Conservation (phyloP, 371 early-diverging fungal genomes). For the Entomophthora muscae region DNA sequence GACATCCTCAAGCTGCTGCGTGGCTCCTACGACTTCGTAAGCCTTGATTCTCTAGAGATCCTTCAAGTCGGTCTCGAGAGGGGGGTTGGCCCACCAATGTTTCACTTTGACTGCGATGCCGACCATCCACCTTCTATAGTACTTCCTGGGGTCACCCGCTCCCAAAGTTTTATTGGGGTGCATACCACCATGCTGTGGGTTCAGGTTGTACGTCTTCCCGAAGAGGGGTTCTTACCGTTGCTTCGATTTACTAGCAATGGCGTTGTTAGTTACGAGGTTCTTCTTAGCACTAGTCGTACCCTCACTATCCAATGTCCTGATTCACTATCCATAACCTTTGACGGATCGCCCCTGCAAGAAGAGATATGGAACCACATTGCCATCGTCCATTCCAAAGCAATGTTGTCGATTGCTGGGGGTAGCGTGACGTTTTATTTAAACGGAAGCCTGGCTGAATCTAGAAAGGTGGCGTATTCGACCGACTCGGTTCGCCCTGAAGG, state of each 20-base stretch:
- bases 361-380: constrained; percentile 54
- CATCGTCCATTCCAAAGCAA: constrained; percentile 42
- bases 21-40: constrained; percentile 9
- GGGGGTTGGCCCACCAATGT: constrained; percentile 45
- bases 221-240: constrained; percentile 21
- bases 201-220: constrained; percentile 38
- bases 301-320: constrained; percentile 28
- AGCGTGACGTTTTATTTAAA: constrained; percentile 39
- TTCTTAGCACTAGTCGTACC: constrained; percentile 27
- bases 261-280: constrained; percentile 19
- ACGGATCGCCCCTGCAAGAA: constrained; percentile 27
- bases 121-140: constrained; percentile 19
- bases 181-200: constrained; percentile 49
- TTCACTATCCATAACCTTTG: constrained; percentile 28
- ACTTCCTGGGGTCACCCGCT: constrained; percentile 25
- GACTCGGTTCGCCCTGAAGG: not conserved
- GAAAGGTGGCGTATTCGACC: constrained; percentile 13
- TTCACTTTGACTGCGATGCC: constrained; percentile 33
- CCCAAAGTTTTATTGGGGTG: constrained; percentile 20
- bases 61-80: constrained; percentile 34
- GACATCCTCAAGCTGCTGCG: constrained; percentile 36
- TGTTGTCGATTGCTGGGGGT: constrained; percentile 29
- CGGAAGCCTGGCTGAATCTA: constrained; percentile 32
- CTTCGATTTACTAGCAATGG: constrained; percentile 25
- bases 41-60: constrained; percentile 22